These are phyloP conservation scores for Artomyces pyxidatus DNA, from an alignment of 768 basidiomycete species.

Conservation along the genomic window DNA sequence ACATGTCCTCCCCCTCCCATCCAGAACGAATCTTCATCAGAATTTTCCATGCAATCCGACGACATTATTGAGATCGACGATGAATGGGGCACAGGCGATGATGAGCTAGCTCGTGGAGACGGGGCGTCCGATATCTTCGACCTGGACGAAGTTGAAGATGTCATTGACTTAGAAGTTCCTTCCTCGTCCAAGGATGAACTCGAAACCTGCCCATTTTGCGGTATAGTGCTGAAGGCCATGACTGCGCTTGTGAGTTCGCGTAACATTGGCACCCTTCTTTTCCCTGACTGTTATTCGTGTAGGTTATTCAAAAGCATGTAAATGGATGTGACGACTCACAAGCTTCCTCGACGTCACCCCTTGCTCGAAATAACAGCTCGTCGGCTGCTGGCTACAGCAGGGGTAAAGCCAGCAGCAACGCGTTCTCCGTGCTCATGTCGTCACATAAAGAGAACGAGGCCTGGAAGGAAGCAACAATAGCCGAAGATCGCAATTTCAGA, in stretches of 20 bases:
- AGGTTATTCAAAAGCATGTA: conserved; percentile 50
- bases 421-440: conserved; percentile 87
- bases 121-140: conserved; percentile 20
- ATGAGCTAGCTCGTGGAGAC: conserved; percentile 38
- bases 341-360: neutral
- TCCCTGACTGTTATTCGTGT: neutral
- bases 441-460: conserved; percentile 70
- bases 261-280: conserved; percentile 6
- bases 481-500: conserved; percentile 40
- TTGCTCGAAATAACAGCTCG: neutral
- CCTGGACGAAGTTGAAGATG: conserved; percentile 23
- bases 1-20: too few species aligned
- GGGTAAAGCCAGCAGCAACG: conserved; percentile 25
- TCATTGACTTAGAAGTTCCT: conserved; percentile 20
- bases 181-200: conserved; percentile 8
- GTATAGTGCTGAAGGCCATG: conserved; percentile 21
- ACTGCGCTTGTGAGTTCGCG: conserved; percentile 22
- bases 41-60: neutral
- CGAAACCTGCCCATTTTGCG: conserved; percentile 26
- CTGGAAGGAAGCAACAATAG: conserved; percentile 73
- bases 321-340: conserved; percentile 46
- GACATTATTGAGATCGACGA: conserved; percentile 24
- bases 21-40: too few species aligned
- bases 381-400: too few species aligned
- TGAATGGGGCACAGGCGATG: conserved; percentile 70